Evolutionary conservation across 768 basidiomycete genomes (phyloP).

Genomic region (Calvatia gigantea): DNA sequence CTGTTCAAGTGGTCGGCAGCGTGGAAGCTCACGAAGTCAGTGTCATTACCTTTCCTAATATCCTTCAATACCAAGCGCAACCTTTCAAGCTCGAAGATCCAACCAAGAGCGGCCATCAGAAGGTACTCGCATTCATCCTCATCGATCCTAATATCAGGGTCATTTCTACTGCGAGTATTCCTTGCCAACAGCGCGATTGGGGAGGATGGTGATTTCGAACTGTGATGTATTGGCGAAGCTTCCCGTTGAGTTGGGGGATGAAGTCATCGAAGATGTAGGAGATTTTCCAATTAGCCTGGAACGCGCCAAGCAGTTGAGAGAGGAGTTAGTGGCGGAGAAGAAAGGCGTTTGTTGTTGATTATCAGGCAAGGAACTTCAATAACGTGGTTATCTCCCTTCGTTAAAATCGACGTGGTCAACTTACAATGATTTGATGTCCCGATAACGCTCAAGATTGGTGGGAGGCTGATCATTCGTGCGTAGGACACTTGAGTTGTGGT

Average conservation of each 20-base stretch:
- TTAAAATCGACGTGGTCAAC: too few species aligned
- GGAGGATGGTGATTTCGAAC: background rate
- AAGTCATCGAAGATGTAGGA: too few species aligned
- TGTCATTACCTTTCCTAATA: conserved; percentile 37
- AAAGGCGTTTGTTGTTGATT: background rate
- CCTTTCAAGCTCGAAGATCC: conserved; percentile 31
- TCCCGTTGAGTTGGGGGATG: too few species aligned
- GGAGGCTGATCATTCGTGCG: too few species aligned
- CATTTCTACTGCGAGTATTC: background rate
- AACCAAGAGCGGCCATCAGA: conserved; percentile 33
- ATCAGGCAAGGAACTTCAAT: background rate
- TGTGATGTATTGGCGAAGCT: too few species aligned
- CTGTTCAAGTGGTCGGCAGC: conserved; percentile 27
- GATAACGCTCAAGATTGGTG: too few species aligned
- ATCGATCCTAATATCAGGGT: conserved; percentile 25
- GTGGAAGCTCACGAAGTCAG: conserved; percentile 32
- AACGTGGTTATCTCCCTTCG: background rate
- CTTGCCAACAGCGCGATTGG: background rate
- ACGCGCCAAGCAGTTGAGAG: background rate
- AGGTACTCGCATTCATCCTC: conserved; percentile 36
- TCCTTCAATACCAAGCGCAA: conserved; percentile 30
- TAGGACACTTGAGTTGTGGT: too few species aligned
- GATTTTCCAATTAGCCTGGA: too few species aligned
- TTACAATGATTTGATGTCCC: too few species aligned
- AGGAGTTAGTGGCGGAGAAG: background rate